These are phyloP conservation scores for Auriscalpium orientale DNA, from an alignment of 768 basidiomycete genomes.

Conservation along the genomic window DNA sequence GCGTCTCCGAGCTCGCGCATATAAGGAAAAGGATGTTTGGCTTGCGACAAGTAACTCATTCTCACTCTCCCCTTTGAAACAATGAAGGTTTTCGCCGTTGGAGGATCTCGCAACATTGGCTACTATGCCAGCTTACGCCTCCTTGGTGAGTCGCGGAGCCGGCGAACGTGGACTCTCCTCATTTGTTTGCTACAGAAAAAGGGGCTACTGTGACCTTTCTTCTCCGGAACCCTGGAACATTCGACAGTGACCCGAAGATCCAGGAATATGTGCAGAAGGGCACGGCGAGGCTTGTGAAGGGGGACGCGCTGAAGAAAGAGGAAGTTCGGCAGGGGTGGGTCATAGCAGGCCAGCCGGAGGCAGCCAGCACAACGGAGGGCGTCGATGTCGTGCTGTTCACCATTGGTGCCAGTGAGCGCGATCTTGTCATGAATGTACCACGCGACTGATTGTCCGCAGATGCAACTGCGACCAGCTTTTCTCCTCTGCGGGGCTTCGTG, in stretches of 20 bases:
- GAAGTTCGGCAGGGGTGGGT: constrained; percentile 50
- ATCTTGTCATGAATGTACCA: too few relatives aligned
- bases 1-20: too few relatives aligned
- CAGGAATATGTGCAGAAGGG: constrained; percentile 43
- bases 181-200: constrained; percentile 29
- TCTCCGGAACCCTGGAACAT: constrained; percentile 42
- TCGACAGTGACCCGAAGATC: constrained; percentile 48
- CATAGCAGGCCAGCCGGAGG: constrained; percentile 26
- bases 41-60: neutral
- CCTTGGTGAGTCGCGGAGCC: constrained; percentile 19
- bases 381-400: constrained; percentile 56
- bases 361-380: constrained; percentile 12
- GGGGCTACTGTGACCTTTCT: constrained; percentile 60
- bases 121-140: constrained; percentile 26
- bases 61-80: neutral
- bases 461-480: constrained; percentile 35
- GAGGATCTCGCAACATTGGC: constrained; percentile 35
- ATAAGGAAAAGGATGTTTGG: too few relatives aligned
- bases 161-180: neutral
- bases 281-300: constrained; percentile 46
- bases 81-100: constrained; percentile 28
- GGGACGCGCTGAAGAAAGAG: constrained; percentile 48
- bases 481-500: constrained; percentile 38
- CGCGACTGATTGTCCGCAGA: constrained; percentile 25
- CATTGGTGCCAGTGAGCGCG: constrained; percentile 33